These are phyloP conservation scores for Mycena pura DNA, from an alignment of 768 basidiomycete species.

Conservation along the genomic window DNA sequence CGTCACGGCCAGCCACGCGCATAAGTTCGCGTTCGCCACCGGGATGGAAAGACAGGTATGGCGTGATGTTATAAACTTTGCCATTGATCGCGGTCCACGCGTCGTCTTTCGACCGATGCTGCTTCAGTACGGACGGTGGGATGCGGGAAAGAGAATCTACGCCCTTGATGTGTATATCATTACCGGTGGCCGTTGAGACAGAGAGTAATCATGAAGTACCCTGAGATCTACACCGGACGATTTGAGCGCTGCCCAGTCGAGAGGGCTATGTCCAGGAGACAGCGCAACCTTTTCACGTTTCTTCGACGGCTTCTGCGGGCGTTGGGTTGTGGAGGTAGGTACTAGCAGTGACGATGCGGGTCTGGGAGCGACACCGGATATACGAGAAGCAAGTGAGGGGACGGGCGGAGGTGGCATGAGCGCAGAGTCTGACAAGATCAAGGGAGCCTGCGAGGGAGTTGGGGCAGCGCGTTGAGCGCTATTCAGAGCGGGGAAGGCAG, in stretches of 20 bases:
- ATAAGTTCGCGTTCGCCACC: conserved; percentile 94
- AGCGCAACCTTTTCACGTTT: conserved; percentile 84
- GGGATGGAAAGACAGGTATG: conserved; percentile 91
- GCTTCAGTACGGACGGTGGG: conserved; percentile 76
- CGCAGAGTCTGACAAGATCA: conserved; percentile 51
- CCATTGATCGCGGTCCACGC: conserved; percentile 94
- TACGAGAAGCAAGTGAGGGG: conserved; percentile 49
- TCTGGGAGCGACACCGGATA: conserved; percentile 42
- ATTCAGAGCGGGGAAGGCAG: conserved; percentile 74
- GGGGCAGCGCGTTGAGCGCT: conserved; percentile 73
- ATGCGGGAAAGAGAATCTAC: conserved; percentile 72
- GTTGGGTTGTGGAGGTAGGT: conserved; percentile 69
- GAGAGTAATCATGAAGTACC: conserved; percentile 53
- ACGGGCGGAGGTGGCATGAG: conserved; percentile 63
- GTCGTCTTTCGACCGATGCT: conserved; percentile 84
- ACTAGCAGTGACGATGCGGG: conserved; percentile 50
- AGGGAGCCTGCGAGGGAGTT: conserved; percentile 39
- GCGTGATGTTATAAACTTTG: conserved; percentile 96
- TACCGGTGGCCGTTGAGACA: conserved; percentile 21
- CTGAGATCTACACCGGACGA: conserved; percentile 80
- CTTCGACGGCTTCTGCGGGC: conserved; percentile 59
- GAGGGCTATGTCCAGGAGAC: conserved; percentile 86
- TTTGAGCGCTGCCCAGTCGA: conserved; percentile 95
- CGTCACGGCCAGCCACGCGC: conserved; percentile 94
- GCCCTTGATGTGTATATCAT: conserved; percentile 57